Base-by-base conservation (phyloP, 2,329 filamentous ascomycete species). In the Scolecobasidium constrictum region DNA sequence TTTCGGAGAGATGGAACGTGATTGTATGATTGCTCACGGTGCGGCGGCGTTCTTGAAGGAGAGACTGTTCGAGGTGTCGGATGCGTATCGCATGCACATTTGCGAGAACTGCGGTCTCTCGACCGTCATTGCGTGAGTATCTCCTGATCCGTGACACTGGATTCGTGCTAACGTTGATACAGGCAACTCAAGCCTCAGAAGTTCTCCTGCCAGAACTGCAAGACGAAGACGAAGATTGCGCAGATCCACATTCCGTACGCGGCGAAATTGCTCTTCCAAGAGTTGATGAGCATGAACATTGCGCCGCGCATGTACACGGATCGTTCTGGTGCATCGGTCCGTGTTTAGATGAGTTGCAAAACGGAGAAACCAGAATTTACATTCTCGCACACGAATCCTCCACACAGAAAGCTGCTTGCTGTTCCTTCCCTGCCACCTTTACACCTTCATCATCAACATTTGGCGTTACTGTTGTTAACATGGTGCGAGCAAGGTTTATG, bases 1-100 rank as follows among this genome's bases (percentile, higher is more conserved):
- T 60, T 98, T 98, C 78, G 92, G 92, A 80, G 92, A 98, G 73
- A 98, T 98, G 92, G 93, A 98, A 67, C 90, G 93, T 69, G 93
- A 98, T 77, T 98, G 92, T 63, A 98, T 98, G 92, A 98, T 98
- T 70, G 87, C 93, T n/a, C 93, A 98, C 62, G 92, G 92, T 60
- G 92, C 93, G 3, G 90, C 86, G 43, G 83, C 88, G 2, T 98
- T 98, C 75, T 68, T 98, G 58, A 98, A 98, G 69, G 92, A 98
- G 71, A 79, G 92, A 56, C 68, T 98, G 46, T 95, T 98, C 56
- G 90, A 96, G 61, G 92, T 98, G 40, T 94, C 86, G 42, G 92
- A 98, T 68, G 90, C 92, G 28, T 98, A 96, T 75, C 77, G 88
- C 63, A 92, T 98, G 46, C 92, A 98, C 65, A 83, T 98, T 56